Evolutionary conservation across 2,329 filamentous ascomycete genomes (phyloP).

Genomic region (Penicillium crustosum): DNA sequence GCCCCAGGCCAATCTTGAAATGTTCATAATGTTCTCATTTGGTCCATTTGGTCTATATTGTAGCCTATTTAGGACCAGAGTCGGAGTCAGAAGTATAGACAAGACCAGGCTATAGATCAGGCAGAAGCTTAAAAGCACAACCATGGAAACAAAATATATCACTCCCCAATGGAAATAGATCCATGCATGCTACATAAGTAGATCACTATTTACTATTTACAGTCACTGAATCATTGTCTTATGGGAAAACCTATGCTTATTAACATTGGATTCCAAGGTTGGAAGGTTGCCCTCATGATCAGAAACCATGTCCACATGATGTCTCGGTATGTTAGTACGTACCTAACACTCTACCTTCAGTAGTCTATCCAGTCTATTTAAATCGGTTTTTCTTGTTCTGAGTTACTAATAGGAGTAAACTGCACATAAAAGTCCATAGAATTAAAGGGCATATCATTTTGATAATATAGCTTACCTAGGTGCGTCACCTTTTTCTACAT

Average conservation of each 20-base stretch:
- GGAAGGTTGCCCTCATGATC: neutral
- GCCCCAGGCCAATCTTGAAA: neutral
- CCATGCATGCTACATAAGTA: too few species aligned
- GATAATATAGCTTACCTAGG: neutral
- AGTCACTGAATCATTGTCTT: neutral
- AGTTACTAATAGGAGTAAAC: neutral
- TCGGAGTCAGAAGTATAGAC: neutral
- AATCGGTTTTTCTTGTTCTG: neutral
- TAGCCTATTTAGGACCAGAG: neutral
- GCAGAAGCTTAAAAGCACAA: neutral
- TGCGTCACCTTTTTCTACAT: neutral
- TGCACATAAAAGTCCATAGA: neutral
- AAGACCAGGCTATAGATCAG: neutral
- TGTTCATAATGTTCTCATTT: neutral
- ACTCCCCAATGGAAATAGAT: neutral
- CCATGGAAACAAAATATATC: neutral
- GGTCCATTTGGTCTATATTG: neutral
- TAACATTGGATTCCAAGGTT: too few species aligned
- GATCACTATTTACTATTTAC: neutral
- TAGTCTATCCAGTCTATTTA: neutral
- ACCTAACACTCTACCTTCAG: too few species aligned
- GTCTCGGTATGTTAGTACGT: neutral
- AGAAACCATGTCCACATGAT: neutral
- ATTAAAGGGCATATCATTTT: neutral
- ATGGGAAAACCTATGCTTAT: neutral